phyloP scores from a whole-genome alignment of 1,284 basidiomycete genomes.

The Sporisorium scitamineum region DNA sequence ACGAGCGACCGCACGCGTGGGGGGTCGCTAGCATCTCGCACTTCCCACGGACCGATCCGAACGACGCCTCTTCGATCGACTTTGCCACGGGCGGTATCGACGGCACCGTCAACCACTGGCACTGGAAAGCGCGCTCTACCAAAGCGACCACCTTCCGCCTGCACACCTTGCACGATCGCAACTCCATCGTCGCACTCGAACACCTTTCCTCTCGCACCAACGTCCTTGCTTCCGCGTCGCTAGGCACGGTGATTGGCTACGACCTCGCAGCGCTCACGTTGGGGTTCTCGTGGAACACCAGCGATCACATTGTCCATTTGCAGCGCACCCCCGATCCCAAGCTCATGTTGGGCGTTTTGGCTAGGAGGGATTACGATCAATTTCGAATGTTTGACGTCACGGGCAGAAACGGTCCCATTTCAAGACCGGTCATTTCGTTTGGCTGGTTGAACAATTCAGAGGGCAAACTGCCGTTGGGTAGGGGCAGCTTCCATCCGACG shows the following conservation, averaged over 20 bases:
- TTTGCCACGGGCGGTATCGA: constrained; percentile 51
- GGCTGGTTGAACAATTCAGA: constrained; percentile 47
- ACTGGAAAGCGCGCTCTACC: constrained; percentile 22
- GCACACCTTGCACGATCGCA: constrained; percentile 36
- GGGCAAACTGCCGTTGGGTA: constrained; percentile 27
- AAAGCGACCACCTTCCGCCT: constrained; percentile 16
- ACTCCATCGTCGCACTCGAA: constrained; percentile 34
- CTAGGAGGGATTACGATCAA: constrained; percentile 46
- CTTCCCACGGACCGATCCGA: constrained; percentile 35
- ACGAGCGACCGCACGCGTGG: constrained; percentile 31
- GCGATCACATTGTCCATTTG: constrained; percentile 45
- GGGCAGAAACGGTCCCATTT: constrained; percentile 36
- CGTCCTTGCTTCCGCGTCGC: constrained; percentile 29
- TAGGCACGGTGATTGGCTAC: constrained; percentile 36
- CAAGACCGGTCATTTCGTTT: constrained; percentile 38
- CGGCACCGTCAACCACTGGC: constrained; percentile 46
- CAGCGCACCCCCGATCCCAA: constrained; percentile 41
- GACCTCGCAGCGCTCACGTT: constrained; percentile 34
- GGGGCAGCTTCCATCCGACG: constrained; percentile 38
- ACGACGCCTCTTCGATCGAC: constrained; percentile 27
- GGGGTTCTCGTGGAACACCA: constrained; percentile 42
- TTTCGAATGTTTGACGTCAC: constrained; percentile 48
- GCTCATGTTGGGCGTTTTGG: constrained; percentile 37
- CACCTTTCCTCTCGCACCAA: constrained; percentile 25
- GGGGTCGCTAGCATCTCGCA: constrained; percentile 34